Base-by-base conservation (phyloP, 768 basidiomycete genomes). In the Pleurotus cornucopiae region DNA sequence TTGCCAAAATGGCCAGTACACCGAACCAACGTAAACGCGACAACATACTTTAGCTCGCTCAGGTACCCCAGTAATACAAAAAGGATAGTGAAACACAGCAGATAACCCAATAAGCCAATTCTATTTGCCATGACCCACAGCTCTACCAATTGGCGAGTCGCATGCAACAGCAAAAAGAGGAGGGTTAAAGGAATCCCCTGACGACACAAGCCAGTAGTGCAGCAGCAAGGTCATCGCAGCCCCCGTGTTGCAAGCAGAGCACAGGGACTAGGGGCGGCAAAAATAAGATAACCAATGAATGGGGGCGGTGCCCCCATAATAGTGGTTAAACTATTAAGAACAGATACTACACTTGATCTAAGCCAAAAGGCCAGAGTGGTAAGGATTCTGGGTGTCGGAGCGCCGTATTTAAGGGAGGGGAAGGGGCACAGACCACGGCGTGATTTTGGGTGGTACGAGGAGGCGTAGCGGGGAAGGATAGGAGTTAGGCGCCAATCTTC, bases 261-360 rank as follows among this genome's bases (percentile, higher is more conserved):
- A 65, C 71, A 40, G 34, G 46, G 54, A 30, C 64, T 59, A 34
- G 45, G 76, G 76, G 75, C 73, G 73, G 69, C 76, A 77, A 77
- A 77, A 78, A 77, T 77, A 69, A 75, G 72, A 80, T 81, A 81
- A 82, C 79, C 79, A 80, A 51, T 66, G 66, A 62, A 78, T 77
- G 73, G 71, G 70, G 69, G 76, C 78, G 69, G 71, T 80, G 79
- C 76, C 72, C 67, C 68, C 76, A 78, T 80, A 78, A 79, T 78
- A 80, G 79, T 77, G 77, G 78, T 77, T 76, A 76, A 75, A 76
- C 76, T 76, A 74, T 76, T 76, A 80, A 90, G 88, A 89, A 90
- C 89, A 91, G 88, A 90, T 91, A 91, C 89, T 90, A 91, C 89
- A 91, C 89, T 90, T 90, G 88, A 90, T 91, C 89, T 89, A 90